Conservation (phyloP, 2,329 filamentous ascomycete species). For the Bimuria novae-zelandiae region DNA sequence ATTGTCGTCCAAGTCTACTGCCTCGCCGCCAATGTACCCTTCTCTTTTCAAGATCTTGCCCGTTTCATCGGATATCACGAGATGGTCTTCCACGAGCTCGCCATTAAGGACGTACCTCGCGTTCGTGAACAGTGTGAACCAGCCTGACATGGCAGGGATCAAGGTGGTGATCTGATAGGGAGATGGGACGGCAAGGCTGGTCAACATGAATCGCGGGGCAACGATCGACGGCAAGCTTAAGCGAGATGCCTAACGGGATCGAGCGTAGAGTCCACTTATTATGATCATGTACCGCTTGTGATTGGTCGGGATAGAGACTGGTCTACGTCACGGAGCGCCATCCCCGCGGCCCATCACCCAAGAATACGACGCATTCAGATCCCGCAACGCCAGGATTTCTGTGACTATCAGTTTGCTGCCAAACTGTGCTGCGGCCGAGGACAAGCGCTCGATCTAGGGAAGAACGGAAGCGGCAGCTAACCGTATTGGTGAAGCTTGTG, state of each 20-base stretch:
- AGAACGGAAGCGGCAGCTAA: neutral
- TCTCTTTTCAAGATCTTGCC: constrained; percentile 50
- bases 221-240: neutral
- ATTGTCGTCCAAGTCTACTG: constrained; percentile 54
- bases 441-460: neutral
- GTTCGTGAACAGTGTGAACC: constrained; percentile 54
- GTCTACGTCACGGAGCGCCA: neutral
- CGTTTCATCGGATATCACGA: constrained; percentile 52
- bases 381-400: neutral
- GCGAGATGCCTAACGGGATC: neutral
- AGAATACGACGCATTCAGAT: neutral
- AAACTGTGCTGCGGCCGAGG: neutral
- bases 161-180: neutral
- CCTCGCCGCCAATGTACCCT: constrained; percentile 51
- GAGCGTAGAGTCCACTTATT: neutral
- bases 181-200: neutral
- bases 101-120: constrained; percentile 51
- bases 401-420: no score
- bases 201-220: neutral
- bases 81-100: constrained; percentile 49
- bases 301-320: neutral
- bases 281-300: neutral
- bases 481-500: neutral
- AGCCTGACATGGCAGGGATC: constrained; percentile 43
- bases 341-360: neutral